Evolutionary conservation across 2,329 filamentous ascomycete genomes (phyloP).

Genomic region (Teratosphaeria epicoccoides): DNA sequence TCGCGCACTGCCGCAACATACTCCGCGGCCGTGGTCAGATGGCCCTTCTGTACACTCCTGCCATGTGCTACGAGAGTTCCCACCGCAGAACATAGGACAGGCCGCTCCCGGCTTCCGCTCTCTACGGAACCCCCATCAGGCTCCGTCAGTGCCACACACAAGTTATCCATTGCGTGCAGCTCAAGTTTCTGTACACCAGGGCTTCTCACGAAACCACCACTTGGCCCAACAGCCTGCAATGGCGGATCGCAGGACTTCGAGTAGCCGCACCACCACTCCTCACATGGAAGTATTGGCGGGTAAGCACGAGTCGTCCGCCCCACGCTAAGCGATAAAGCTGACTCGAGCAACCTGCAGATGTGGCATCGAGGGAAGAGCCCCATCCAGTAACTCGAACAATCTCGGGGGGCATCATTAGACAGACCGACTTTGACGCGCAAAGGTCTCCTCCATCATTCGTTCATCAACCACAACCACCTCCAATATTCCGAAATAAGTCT

Average conservation of each 20-base stretch:
- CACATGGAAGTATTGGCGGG: constrained; percentile 40
- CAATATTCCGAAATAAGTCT: constrained; percentile 30
- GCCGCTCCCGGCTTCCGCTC: constrained; percentile 6
- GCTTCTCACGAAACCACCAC: constrained; percentile 3
- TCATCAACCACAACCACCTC: constrained; percentile 6
- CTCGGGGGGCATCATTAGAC: constrained; percentile 22
- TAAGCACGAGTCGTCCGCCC: constrained; percentile 16
- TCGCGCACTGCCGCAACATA: constrained; percentile 10
- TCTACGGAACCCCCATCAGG: background rate
- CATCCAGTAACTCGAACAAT: constrained; percentile 30
- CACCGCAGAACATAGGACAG: constrained; percentile 5
- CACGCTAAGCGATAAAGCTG: background rate
- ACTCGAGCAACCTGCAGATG: constrained; percentile 25
- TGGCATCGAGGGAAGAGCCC: constrained; percentile 37
- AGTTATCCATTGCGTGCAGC: constrained; percentile 12
- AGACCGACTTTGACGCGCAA: constrained; percentile 13
- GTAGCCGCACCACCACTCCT: constrained; percentile 34
- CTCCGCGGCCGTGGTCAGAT: constrained; percentile 5
- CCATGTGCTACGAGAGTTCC: constrained; percentile 2
- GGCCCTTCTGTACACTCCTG: background rate
- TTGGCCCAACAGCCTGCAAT: constrained; percentile 13
- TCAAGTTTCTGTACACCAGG: background rate
- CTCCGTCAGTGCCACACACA: constrained; percentile 12
- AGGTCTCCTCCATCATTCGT: constrained; percentile 23
- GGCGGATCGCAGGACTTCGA: constrained; percentile 31